Percentiles rank a stretch among this genome's conserved stretches.
Evolutionary conservation across 2,329 filamentous ascomycete genomes (phyloP).

Genomic region (Periconia sp.): DNA sequence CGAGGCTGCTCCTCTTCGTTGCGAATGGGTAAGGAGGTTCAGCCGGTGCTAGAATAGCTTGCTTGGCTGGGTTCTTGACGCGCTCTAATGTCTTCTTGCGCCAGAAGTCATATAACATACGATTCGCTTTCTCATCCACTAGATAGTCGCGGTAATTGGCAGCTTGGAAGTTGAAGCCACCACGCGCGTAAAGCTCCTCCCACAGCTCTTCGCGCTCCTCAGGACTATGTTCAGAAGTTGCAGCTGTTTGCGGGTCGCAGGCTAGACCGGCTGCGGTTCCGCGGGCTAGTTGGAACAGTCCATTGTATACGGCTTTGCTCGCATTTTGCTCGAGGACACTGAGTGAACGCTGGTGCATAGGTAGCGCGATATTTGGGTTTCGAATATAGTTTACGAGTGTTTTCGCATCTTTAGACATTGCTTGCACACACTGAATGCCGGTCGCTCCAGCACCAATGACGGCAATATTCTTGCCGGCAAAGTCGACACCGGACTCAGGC

Average conservation of each 20-base stretch:
- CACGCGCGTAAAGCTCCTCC: not conserved
- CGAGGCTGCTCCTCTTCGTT: conserved; percentile 46
- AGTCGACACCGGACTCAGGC: not conserved
- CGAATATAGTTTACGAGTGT: not conserved
- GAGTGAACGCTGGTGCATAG: not conserved
- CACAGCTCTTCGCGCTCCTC: not conserved
- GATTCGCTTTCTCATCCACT: conserved; percentile 15
- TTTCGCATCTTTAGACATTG: not conserved
- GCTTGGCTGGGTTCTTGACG: conserved; percentile 43
- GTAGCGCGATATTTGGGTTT: not conserved
- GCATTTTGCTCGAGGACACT: not conserved
- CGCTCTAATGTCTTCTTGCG: conserved; percentile 38
- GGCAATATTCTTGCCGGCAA: not conserved
- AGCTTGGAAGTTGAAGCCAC: not conserved
- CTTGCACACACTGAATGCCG: not conserved
- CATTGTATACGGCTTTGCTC: too few species aligned
- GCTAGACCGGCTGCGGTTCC: too few species aligned
- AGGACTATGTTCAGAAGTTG: too few species aligned
- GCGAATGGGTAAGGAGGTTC: conserved; percentile 46
- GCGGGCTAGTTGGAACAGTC: too few species aligned
- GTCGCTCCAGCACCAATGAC: not conserved
- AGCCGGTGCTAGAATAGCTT: conserved; percentile 45
- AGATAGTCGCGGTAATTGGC: not conserved
- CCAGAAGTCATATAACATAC: conserved; percentile 48
- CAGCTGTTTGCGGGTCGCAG: too few species aligned